Evolutionary conservation across 1,139 yeast species (phyloP).

Genomic region (Yamadazyma sp.): DNA sequence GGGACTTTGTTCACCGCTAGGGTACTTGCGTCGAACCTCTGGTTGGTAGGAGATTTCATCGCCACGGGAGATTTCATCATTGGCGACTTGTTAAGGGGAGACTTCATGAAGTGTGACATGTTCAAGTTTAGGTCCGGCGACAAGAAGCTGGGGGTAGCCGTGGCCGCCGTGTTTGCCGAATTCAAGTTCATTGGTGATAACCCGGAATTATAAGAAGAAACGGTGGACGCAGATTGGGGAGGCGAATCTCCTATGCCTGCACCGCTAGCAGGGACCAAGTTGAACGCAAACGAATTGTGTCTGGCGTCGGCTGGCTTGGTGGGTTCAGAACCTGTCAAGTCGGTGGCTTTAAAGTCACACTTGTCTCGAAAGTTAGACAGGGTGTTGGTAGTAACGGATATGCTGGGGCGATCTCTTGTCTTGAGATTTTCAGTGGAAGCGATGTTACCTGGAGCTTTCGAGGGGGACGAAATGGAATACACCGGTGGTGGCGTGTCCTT

Average conservation of each 20-base stretch:
- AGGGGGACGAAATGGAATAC: background rate
- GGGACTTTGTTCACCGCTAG: constrained; percentile 5
- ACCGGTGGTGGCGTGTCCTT: constrained; percentile 2
- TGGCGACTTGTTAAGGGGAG: constrained; percentile 5
- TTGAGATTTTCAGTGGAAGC: background rate
- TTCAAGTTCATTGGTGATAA: constrained; percentile 3
- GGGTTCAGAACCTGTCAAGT: too few species aligned
- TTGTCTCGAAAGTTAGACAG: background rate
- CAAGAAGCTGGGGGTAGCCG: constrained; percentile 5
- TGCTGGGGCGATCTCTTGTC: constrained; percentile 2
- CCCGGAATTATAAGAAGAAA: constrained; percentile 1
- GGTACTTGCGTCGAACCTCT: background rate
- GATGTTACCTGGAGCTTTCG: background rate
- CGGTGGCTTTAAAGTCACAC: background rate
- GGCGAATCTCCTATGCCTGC: too few species aligned
- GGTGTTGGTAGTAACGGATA: constrained; percentile 1
- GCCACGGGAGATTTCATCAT: constrained; percentile 8
- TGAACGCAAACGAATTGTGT: background rate
- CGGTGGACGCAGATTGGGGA: constrained; percentile 1
- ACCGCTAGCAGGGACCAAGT: background rate
- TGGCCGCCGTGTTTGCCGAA: constrained; percentile 3
- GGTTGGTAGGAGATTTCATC: constrained; percentile 6
- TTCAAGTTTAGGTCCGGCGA: constrained; percentile 5
- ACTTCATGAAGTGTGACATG: constrained; percentile 2
- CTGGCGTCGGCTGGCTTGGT: too few species aligned